Evolutionary conservation across 164 flowering plant species (phyloP).

Genomic region (Chimonanthus praecox): DNA sequence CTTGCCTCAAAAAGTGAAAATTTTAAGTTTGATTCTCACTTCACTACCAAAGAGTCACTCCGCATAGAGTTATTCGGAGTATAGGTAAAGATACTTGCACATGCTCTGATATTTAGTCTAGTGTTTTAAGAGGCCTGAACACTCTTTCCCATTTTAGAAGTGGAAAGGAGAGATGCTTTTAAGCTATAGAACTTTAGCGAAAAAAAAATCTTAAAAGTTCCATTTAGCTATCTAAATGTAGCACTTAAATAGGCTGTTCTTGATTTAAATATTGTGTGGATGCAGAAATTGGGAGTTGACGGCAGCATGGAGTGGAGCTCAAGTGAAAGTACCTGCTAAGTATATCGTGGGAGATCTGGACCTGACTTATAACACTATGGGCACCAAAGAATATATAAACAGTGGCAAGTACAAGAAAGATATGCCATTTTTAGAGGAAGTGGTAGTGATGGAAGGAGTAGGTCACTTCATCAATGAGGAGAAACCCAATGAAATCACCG

Average conservation of each 20-base stretch:
- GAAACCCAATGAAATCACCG: conserved; percentile 23
- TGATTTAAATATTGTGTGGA: background rate
- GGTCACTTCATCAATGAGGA: conserved; percentile 34
- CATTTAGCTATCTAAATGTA: too few relatives aligned
- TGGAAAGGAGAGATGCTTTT: too few relatives aligned
- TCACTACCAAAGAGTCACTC: too few relatives aligned
- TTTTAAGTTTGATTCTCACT: too few relatives aligned
- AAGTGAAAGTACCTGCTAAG: conserved; percentile 38
- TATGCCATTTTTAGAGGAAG: conserved; percentile 14
- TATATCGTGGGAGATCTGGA: conserved; percentile 40
- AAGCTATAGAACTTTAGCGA: too few relatives aligned
- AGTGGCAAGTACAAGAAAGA: conserved; percentile 25
- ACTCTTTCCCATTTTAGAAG: too few relatives aligned
- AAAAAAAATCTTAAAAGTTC: too few relatives aligned
- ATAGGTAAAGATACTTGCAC: too few relatives aligned
- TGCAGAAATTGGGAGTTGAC: conserved; percentile 45
- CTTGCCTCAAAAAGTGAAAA: too few relatives aligned
- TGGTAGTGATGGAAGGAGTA: conserved; percentile 26
- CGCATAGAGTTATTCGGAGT: too few relatives aligned
- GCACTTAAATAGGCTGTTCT: background rate
- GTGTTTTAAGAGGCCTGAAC: too few relatives aligned
- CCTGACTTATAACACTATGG: conserved; percentile 21
- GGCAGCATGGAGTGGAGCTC: conserved; percentile 40
- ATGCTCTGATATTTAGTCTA: too few relatives aligned
- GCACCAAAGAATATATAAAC: conserved; percentile 28